Evolutionary conservation across 345 rosid genomes (phyloP).

Genomic region (Fremontodendron californicum): DNA sequence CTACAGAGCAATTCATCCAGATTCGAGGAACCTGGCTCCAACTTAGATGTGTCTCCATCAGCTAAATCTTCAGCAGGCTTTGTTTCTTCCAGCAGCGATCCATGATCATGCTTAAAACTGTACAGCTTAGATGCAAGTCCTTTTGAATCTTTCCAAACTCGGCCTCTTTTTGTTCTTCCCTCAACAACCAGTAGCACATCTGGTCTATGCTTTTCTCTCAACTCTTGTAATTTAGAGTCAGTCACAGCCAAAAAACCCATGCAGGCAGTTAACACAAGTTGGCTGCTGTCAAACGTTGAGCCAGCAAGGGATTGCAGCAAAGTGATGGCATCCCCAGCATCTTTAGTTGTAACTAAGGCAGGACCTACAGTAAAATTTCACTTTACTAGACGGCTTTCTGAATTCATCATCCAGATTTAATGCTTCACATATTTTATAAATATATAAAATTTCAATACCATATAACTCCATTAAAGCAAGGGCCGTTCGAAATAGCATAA

Average conservation of each 20-base stretch:
- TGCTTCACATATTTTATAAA: conserved; percentile 4
- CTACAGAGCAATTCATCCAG: conserved; percentile 41
- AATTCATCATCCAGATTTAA: conserved; percentile 15
- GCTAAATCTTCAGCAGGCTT: conserved; percentile 30
- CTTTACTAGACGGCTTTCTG: conserved; percentile 6
- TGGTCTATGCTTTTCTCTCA: conserved; percentile 78
- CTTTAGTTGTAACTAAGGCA: conserved; percentile 76
- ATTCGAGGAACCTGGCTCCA: conserved; percentile 27
- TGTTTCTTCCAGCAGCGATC: conserved; percentile 36
- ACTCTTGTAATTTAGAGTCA: conserved; percentile 63
- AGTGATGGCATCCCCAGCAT: conserved; percentile 92
- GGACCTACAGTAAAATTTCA: conserved; percentile 53
- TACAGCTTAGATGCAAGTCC: conserved; percentile 79
- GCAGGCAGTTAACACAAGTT: conserved; percentile 85
- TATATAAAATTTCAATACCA: conserved; percentile 40
- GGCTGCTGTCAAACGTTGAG: conserved; percentile 97
- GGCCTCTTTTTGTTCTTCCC: conserved; percentile 58
- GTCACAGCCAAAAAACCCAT: conserved; percentile 78
- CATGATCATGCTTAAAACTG: conserved; percentile 72
- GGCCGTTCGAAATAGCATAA: conserved; percentile 89
- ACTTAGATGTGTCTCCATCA: conserved; percentile 24
- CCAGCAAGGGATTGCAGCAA: conserved; percentile 79
- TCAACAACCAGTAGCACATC: conserved; percentile 52
- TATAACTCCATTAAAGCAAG: conserved; percentile 91
- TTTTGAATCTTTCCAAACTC: conserved; percentile 73